Percentiles rank a stretch among this genome's conserved stretches.
phyloP scores from a whole-genome alignment of 192 early-diverging fungal species.

The Backusella westeae region DNA sequence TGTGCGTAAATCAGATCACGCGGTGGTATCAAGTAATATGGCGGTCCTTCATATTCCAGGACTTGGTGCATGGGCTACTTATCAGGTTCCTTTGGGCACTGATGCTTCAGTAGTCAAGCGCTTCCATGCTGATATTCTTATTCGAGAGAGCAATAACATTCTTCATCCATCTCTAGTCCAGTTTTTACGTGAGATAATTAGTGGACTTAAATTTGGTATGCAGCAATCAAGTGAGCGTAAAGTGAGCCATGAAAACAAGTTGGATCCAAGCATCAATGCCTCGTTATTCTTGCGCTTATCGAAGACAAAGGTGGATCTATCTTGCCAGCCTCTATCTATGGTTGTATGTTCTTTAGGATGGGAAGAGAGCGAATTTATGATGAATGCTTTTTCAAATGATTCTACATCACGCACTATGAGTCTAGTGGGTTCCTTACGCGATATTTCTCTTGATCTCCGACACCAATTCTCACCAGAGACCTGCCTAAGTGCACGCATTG shows the following conservation, averaged over 20 bases:
- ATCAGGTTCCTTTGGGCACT: constrained; percentile 45
- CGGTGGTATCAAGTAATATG: constrained; percentile 22
- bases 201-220: constrained; percentile 60
- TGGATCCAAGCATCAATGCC: constrained; percentile 35
- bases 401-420: constrained; percentile 42
- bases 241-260: constrained; percentile 11
- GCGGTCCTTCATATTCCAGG: constrained; percentile 53
- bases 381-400: constrained; percentile 44
- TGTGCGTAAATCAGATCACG: constrained; percentile 17
- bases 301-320: constrained; percentile 68
- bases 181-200: constrained; percentile 64
- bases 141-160: constrained; percentile 69
- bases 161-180: constrained; percentile 68
- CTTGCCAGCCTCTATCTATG: constrained; percentile 73
- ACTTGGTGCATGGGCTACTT: constrained; percentile 47
- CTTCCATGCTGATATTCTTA: constrained; percentile 60
- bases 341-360: constrained; percentile 65
- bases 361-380: constrained; percentile 68
- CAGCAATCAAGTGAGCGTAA: constrained; percentile 39
- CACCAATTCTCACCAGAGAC: constrained; percentile 76
- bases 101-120: constrained; percentile 24
- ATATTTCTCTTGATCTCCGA: constrained; percentile 59
- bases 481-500: constrained; percentile 61
- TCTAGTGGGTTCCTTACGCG: constrained; percentile 53
- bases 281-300: constrained; percentile 60